Evolutionary conservation across 306 rosid genomes (phyloP), one percentile per base, ranked within the genome.

Genomic region (Prunus davidiana): DNA sequence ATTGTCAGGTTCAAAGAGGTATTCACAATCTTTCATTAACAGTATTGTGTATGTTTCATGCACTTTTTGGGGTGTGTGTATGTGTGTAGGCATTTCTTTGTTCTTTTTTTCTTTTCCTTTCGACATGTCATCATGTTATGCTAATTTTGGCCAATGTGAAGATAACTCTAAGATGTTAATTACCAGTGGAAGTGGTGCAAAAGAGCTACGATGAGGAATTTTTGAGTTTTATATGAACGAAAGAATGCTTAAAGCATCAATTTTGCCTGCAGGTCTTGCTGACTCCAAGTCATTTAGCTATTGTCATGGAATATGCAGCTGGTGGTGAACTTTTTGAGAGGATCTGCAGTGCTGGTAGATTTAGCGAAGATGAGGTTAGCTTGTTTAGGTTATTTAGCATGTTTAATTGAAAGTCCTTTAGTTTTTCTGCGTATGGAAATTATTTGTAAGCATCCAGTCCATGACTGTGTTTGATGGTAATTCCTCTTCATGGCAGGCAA

Each of bases 281-380:
- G 79, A 95, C 99, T 71, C 93, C 93, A 3, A 85, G 88, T 49
- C 98, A 95, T 86, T 79, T 95, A 72, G 97, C 96, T 41, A 92
- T 95, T 79, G 96, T 92, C 69, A 85, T 95, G 87, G 99, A 95
- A 87, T 95, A 92, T 82, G 99, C 97, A 84, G 92, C 93, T 67
- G 99, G 99, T 4, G 98, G 99, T 20, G 97, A 91, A 78, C 93
- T 95, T 78, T 95, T 92, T 28, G 91, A 84, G n/a, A 82, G 89
- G 83, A 86, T 95, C 68, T 88, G 91, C 85, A 76, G 60, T 46
- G 92, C 91, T 41, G 96, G 98, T 67, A 88, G 97, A 82, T 88
- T 95, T 73, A 92, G 96, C 16, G 99, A 95, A 88, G 97, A 92
- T 6, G 98, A 91, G 97, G 98, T 95, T 54, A 32, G 68, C 28